Conservation (phyloP, 495 filamentous ascomycete genomes). For the Pseudevernia furfuracea region DNA sequence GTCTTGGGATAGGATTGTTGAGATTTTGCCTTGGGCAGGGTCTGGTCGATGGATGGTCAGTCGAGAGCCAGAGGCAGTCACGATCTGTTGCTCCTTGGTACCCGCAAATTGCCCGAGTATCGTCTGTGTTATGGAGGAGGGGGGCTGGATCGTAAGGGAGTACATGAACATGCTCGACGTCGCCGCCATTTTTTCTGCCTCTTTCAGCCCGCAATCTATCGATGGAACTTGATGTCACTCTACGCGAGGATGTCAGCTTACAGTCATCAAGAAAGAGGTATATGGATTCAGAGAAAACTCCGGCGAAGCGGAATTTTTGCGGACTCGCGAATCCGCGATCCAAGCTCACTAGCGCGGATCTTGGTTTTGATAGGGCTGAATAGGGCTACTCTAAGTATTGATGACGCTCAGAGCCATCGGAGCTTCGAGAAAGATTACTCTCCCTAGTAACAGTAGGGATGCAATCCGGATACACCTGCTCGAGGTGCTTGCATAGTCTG, state of each 20-base stretch:
- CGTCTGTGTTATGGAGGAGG: conserved; percentile 80
- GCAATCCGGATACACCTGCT: conserved; percentile 24
- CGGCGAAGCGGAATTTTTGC: neutral
- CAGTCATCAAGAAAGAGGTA: too few species aligned
- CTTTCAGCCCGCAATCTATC: conserved; percentile 14
- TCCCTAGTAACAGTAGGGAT: neutral
- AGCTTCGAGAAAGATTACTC: neutral
- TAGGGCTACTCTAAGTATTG: conserved; percentile 5
- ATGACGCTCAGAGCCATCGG: conserved; percentile 9
- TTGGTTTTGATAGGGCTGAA: conserved; percentile 5
- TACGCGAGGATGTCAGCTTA: neutral
- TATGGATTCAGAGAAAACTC: neutral
- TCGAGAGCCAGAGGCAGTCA: conserved; percentile 85
- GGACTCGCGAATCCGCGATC: neutral
- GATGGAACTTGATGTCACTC: neutral
- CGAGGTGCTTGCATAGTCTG: conserved; percentile 22
- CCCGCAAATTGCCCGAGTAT: conserved; percentile 91
- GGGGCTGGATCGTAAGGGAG: conserved; percentile 85
- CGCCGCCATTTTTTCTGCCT: conserved; percentile 72
- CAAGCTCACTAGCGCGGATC: neutral
- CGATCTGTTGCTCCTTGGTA: conserved; percentile 91
- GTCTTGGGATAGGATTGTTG: conserved; percentile 79
- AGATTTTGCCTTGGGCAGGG: conserved; percentile 74
- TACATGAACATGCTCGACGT: conserved; percentile 98
- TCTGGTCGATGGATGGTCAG: conserved; percentile 84